Conservation (phyloP, 257 asterid species). For the Handroanthus guayacan region DNA sequence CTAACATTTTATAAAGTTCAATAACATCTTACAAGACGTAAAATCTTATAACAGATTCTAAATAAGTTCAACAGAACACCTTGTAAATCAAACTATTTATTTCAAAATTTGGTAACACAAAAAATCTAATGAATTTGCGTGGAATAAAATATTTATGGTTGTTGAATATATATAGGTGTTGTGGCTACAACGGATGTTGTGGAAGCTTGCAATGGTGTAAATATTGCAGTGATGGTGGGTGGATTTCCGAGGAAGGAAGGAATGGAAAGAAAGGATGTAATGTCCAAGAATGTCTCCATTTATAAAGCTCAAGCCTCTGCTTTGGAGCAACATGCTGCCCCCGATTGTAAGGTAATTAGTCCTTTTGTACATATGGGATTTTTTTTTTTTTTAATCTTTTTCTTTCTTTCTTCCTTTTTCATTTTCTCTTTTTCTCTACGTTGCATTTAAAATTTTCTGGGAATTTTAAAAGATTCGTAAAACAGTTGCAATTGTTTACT, state of each 20-base stretch:
- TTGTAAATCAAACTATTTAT: too few species aligned
- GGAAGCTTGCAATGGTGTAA: slow-evolving; percentile 73
- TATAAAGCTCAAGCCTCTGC: slow-evolving; percentile 86
- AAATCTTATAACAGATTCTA: too few species aligned
- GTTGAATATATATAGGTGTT: slow-evolving; percentile 48
- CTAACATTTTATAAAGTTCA: too few species aligned
- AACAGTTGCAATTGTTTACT: too few species aligned
- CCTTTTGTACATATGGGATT: background rate
- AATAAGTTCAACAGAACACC: too few species aligned
- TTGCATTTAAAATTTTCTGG: too few species aligned
- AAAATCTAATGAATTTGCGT: background rate
- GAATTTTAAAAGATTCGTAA: too few species aligned
- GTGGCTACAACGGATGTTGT: slow-evolving; percentile 71
- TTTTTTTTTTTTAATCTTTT: background rate
- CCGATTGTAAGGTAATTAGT: slow-evolving; percentile 69
- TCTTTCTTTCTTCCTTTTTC: background rate
- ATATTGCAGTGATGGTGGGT: slow-evolving; percentile 75
- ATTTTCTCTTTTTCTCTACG: background rate
- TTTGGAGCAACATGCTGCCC: slow-evolving; percentile 69
- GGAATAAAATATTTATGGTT: background rate
- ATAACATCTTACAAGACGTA: too few species aligned
- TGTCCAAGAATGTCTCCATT: slow-evolving; percentile 77
- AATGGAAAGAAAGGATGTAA: slow-evolving; percentile 84
- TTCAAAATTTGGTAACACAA: background rate
- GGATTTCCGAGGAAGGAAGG: slow-evolving; percentile 78